Conservation (phyloP, 106 monocot genomes). For the Chionographis japonica region DNA sequence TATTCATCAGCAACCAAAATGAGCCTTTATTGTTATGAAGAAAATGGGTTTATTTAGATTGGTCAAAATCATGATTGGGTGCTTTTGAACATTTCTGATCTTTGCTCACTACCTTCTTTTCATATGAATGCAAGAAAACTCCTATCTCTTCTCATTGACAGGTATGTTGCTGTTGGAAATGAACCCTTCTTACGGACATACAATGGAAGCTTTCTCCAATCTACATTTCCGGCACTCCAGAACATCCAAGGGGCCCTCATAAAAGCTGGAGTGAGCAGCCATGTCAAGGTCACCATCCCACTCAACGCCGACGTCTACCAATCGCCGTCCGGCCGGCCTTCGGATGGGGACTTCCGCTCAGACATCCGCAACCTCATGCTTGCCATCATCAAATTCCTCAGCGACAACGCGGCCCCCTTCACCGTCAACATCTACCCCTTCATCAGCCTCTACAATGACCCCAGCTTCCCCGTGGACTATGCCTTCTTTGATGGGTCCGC, state of each 20-base stretch:
- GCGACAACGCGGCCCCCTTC: conserved; percentile 60
- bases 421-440: conserved; percentile 95
- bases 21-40: no score
- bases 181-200: conserved; percentile 57
- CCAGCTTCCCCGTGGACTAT: conserved; percentile 77
- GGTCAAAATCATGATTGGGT: no score
- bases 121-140: no score
- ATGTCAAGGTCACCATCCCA: conserved; percentile 76
- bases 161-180: conserved; percentile 74
- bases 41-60: no score
- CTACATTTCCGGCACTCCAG: conserved; percentile 68
- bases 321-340: conserved; percentile 53
- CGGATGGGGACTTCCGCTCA: conserved; percentile 74
- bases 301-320: conserved; percentile 83
- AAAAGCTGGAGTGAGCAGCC: conserved; percentile 63
- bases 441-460: conserved; percentile 72
- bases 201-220: conserved; percentile 52
- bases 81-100: no score
- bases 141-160: conserved; percentile 7
- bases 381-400: conserved; percentile 69
- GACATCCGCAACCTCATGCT: conserved; percentile 80
- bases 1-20: no score
- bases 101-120: no score
- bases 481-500: conserved; percentile 78
- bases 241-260: conserved; percentile 77